Base-by-base conservation (phyloP, 2,329 filamentous ascomycete genomes). In the Tolypocladium tundrense region DNA sequence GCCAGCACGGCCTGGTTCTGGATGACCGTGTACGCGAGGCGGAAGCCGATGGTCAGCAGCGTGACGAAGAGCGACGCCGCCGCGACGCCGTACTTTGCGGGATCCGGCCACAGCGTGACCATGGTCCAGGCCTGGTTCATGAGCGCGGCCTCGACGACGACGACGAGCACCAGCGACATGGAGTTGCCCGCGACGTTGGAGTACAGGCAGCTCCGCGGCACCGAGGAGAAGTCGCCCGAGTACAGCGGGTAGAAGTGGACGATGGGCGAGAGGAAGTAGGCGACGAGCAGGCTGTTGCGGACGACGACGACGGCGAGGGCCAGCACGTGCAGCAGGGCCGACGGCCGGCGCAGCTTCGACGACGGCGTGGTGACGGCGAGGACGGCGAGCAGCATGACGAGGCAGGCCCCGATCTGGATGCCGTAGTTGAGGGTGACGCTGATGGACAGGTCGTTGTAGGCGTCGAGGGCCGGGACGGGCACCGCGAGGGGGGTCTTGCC, bases 371-470 rank as follows among this genome's bases (percentile, higher is more conserved):
- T 91, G 69, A 92, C 79, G 59, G 87, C 66, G 13, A 91, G 72
- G 3, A 92, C 74, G 37, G 88, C 77, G 50, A 87, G 63, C 21
- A 92, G 75, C 66, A 91, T 81, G 60, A 87, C 72, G 58, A 86
- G 62, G 53, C 82, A 83, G 31, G 87, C 83, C 37, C 90, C 90
- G 55, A 91, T 77, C 69, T 93, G 88, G 21, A 80, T 73, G 56
- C 82, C 86, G 68, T 87, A 90, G 72, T 85, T 87, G 75, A 89
- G 84, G 67, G 68, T 69, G 33, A 73, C 69, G 64, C 69, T 72
- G 61, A 70, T 60, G 45, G 69, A 67, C 37, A 68, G 66, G 31
- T 65, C 61, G 60, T 69, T 71, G 55, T 69, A 63, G 31, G 53
- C 43, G 61, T 77, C 70, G 53, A 79, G 60, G 16, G 51, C 10